These are phyloP conservation scores for Leishmania amazonensis DNA, from an alignment of 208 protist species.

Conservation along the genomic window DNA sequence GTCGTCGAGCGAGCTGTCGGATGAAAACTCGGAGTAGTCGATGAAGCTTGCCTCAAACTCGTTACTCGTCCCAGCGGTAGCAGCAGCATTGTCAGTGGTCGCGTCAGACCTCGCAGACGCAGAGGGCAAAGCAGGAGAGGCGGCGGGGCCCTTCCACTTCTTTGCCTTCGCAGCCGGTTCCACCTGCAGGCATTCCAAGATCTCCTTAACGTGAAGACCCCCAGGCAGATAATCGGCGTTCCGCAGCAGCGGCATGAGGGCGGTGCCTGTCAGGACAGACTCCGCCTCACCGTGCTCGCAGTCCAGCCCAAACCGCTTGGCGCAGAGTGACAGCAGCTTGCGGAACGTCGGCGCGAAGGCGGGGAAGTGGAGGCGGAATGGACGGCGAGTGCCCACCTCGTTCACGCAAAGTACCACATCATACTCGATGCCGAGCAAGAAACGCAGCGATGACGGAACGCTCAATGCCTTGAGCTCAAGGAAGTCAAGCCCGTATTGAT, in stretches of 20 bases:
- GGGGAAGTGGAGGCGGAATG: slow-evolving; percentile 74
- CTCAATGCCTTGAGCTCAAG: slow-evolving; percentile 85
- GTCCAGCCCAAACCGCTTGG: slow-evolving; percentile 56
- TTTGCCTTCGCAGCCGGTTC: slow-evolving; percentile 33
- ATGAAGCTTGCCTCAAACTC: slow-evolving; percentile 75
- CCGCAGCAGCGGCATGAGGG: slow-evolving; percentile 74
- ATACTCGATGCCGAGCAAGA: slow-evolving; percentile 80
- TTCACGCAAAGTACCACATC: slow-evolving; percentile 75
- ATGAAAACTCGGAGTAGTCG: slow-evolving; percentile 75
- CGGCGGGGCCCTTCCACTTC: slow-evolving; percentile 7
- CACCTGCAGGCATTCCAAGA: slow-evolving; percentile 65
- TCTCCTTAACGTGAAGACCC: slow-evolving; percentile 66
- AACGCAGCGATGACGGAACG: slow-evolving; percentile 68
- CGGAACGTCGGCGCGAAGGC: slow-evolving; percentile 59
- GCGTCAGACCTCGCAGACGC: neutral
- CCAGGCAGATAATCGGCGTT: slow-evolving; percentile 86
- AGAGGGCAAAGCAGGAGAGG: neutral
- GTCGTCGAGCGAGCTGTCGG: slow-evolving; percentile 63
- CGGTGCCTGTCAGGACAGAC: slow-evolving; percentile 60
- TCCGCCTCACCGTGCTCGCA: slow-evolving; percentile 49
- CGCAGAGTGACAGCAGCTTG: slow-evolving; percentile 77
- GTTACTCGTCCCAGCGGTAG: slow-evolving; percentile 17
- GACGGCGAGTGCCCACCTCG: slow-evolving; percentile 41
- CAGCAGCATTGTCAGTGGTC: neutral
- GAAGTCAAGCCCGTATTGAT: slow-evolving; percentile 49